These are phyloP conservation scores for Diphasiastrum complanatum DNA, from an alignment of 83 land plant species.

Conservation along the genomic window DNA sequence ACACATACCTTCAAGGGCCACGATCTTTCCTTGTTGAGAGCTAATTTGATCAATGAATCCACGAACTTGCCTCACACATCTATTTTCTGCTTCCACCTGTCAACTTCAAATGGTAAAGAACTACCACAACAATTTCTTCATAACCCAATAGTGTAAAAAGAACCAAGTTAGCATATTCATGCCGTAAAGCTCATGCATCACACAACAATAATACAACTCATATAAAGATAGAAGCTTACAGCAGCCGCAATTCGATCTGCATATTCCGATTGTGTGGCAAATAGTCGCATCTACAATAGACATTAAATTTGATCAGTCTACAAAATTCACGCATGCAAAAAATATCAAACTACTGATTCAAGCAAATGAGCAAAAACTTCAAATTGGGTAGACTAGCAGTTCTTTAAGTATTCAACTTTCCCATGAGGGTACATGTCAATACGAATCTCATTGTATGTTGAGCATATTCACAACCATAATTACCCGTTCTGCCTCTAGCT, in stretches of 20 bases:
- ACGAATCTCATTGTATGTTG: too few species aligned
- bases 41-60: constrained; percentile 74
- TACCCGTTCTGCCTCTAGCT: too few species aligned
- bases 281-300: constrained; percentile 32
- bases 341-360: too few species aligned
- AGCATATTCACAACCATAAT: too few species aligned
- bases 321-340: too few species aligned
- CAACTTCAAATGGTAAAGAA: background rate
- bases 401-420: too few species aligned
- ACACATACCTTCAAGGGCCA: constrained; percentile 56
- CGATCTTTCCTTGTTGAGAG: constrained; percentile 56
- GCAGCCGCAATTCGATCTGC: constrained; percentile 29
- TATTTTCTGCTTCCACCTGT: constrained; percentile 60
- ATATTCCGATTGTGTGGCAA: constrained; percentile 26
- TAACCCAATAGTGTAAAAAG: background rate
- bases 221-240: constrained; percentile 20
- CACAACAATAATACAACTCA: background rate
- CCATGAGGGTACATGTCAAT: too few species aligned
- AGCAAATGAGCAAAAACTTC: too few species aligned
- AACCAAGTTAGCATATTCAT: background rate
- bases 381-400: too few species aligned
- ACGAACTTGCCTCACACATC: constrained; percentile 60
- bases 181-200: background rate
- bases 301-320: too few species aligned
- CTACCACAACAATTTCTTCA: background rate